Percentiles rank a stretch among this genome's conserved stretches.
Conservation (phyloP, 2,329 filamentous ascomycete species). For the Lasiodiplodia sp. region DNA sequence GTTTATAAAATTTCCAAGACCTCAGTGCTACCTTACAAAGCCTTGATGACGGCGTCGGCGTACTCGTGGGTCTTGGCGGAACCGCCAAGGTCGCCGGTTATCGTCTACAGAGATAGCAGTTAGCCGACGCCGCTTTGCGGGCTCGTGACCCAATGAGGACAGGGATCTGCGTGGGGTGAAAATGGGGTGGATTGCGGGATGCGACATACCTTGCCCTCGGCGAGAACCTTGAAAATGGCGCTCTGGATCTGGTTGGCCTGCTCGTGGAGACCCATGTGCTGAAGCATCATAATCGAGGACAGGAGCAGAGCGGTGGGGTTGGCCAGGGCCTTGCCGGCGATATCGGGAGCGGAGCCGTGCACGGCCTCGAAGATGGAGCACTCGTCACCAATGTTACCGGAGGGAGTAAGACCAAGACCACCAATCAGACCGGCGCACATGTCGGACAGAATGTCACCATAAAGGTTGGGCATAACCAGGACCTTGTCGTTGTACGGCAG, state of each 20-base stretch:
- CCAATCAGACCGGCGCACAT: constrained; percentile 99
- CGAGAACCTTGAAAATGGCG: constrained; percentile 92
- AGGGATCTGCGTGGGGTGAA: constrained; percentile 30
- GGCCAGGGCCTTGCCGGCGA: constrained; percentile 92
- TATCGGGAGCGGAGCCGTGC: constrained; percentile 95
- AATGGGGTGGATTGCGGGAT: background rate
- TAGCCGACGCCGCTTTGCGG: constrained; percentile 26
- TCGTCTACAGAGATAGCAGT: constrained; percentile 55
- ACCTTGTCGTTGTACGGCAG: constrained; percentile 99
- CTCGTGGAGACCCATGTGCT: constrained; percentile 91
- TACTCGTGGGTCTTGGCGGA: constrained; percentile 97
- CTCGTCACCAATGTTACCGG: constrained; percentile 98
- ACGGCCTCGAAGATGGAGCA: constrained; percentile 99
- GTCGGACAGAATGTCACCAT: constrained; percentile 99
- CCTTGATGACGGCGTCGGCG: constrained; percentile 85
- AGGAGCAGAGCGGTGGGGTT: constrained; percentile 97
- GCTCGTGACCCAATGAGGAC: constrained; percentile 29
- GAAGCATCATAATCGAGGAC: constrained; percentile 98
- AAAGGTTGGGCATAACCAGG: constrained; percentile 95
- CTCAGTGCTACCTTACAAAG: constrained; percentile 46
- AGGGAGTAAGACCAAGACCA: constrained; percentile 94
- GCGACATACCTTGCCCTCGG: constrained; percentile 82
- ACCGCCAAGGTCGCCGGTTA: constrained; percentile 95
- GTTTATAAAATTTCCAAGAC: constrained; percentile 7
- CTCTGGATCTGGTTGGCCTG: constrained; percentile 89